Conservation (phyloP, 352 stramenopile genomes). For the Phytophthora citricola region DNA sequence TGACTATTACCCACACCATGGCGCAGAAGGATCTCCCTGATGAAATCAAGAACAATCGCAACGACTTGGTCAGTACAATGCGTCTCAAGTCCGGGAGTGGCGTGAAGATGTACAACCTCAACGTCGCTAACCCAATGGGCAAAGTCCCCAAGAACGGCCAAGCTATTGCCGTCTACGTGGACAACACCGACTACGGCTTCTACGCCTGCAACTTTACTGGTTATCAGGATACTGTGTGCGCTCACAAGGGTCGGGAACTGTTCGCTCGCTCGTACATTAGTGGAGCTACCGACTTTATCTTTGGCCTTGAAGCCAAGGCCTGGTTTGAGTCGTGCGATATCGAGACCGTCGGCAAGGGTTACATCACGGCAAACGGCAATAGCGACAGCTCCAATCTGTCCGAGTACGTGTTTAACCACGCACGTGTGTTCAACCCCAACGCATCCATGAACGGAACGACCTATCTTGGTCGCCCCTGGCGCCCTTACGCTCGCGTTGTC, state of each 20-base stretch:
- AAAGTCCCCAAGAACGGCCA: conserved; percentile 12
- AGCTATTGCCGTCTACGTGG: conserved; percentile 6
- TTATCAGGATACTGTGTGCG: conserved; percentile 27
- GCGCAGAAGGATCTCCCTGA: conserved; percentile 12
- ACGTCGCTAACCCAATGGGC: conserved; percentile 15
- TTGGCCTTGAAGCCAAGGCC: conserved; percentile 6
- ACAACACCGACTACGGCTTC: conserved; percentile 12
- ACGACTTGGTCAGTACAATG: conserved; percentile 15
- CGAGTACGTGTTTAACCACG: conserved; percentile 16
- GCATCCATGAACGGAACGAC: conserved; percentile 6
- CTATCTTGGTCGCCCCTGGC: conserved; percentile 12
- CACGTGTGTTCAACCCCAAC: conserved; percentile 7
- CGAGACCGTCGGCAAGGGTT: conserved; percentile 15
- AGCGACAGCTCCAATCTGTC: conserved; percentile 11
- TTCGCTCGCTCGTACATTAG: conserved; percentile 17
- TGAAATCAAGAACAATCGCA: conserved; percentile 2
- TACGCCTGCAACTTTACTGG: conserved; percentile 23
- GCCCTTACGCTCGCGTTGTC: conserved; percentile 12
- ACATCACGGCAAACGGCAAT: conserved; percentile 14
- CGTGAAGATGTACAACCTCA: conserved; percentile 28
- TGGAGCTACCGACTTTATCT: conserved; percentile 23
- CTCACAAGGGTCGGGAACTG: conserved; percentile 11
- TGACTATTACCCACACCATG: conserved; percentile 17
- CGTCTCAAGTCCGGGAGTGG: conserved; percentile 6
- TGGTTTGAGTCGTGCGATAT: conserved; percentile 31